A percentile compares a stretch with the other conserved stretches of the same genome.
These are phyloP conservation scores for Fusarium chlamydosporum DNA, from an alignment of 2,329 filamentous ascomycete species.

Conservation along the genomic window DNA sequence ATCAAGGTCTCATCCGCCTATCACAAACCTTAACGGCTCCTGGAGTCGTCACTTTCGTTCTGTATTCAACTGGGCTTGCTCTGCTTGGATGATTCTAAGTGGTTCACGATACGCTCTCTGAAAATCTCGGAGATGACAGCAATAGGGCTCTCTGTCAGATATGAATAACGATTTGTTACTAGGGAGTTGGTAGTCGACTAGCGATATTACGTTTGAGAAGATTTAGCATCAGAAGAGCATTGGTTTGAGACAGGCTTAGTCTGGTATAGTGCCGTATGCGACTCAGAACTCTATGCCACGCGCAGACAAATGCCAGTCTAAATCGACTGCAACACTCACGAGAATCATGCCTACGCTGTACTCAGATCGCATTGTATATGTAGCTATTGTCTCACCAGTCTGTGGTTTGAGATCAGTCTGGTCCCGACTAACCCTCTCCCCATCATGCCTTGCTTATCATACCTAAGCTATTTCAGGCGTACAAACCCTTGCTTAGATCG, in stretches of 20 bases:
- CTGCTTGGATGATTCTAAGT: conserved; percentile 6
- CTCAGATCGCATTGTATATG: conserved; percentile 39
- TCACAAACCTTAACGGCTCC: conserved; percentile 25
- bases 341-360: conserved; percentile 20
- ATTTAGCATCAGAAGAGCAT: not conserved
- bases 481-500: conserved; percentile 23
- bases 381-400: conserved; percentile 23
- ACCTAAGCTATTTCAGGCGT: conserved; percentile 9
- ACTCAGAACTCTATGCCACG: not conserved
- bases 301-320: conserved; percentile 21
- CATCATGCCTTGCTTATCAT: conserved; percentile 8
- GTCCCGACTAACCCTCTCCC: not conserved
- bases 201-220: not conserved
- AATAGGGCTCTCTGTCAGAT: conserved; percentile 1
- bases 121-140: conserved; percentile 1
- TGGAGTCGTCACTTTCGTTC: conserved; percentile 33
- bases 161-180: conserved; percentile 10
- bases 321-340: conserved; percentile 26
- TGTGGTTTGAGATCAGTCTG: conserved; percentile 14
- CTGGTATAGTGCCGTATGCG: not conserved
- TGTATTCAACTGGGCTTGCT: conserved; percentile 1
- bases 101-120: not conserved
- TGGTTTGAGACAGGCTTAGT: conserved; percentile 6
- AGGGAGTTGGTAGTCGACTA: not conserved
- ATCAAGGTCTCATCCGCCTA: conserved; percentile 31